Evolutionary conservation across 106 monocot genomes (phyloP).

Genomic region (Dendrobium huoshanense): DNA sequence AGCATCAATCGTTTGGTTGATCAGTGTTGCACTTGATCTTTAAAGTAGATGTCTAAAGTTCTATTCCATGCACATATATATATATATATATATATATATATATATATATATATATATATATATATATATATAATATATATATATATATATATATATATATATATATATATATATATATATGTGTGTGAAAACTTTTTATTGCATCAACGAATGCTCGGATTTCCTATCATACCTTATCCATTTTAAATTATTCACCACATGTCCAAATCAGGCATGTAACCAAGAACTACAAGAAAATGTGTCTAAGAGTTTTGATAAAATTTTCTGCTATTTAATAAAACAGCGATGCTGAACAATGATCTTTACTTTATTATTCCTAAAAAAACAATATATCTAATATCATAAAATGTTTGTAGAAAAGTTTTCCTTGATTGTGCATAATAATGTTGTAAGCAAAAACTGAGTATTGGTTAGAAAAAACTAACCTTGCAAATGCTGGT

Average conservation of each 20-base stretch:
- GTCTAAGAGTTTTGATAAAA: neutral
- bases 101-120: too few relatives aligned
- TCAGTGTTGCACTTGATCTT: too few relatives aligned
- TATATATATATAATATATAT: too few relatives aligned
- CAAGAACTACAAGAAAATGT: neutral
- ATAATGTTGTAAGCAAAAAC: neutral
- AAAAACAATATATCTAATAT: neutral
- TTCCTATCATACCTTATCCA: too few relatives aligned
- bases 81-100: too few relatives aligned
- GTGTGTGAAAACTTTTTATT: too few relatives aligned
- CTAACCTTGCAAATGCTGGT: conserved; percentile 35
- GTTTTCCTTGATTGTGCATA: neutral
- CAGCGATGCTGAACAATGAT: neutral
- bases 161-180: too few relatives aligned
- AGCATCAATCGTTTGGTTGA: too few relatives aligned
- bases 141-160: too few relatives aligned
- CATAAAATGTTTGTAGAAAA: neutral
- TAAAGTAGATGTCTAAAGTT: too few relatives aligned
- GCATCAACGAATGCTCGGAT: too few relatives aligned
- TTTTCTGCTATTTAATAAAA: neutral
- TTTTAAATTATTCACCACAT: neutral
- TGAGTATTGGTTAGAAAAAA: neutral
- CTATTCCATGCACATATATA: too few relatives aligned
- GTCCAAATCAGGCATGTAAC: neutral
- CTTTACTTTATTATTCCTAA: neutral